Conservation (phyloP, 257 asterid genomes). For the Cinchona pubescens region DNA sequence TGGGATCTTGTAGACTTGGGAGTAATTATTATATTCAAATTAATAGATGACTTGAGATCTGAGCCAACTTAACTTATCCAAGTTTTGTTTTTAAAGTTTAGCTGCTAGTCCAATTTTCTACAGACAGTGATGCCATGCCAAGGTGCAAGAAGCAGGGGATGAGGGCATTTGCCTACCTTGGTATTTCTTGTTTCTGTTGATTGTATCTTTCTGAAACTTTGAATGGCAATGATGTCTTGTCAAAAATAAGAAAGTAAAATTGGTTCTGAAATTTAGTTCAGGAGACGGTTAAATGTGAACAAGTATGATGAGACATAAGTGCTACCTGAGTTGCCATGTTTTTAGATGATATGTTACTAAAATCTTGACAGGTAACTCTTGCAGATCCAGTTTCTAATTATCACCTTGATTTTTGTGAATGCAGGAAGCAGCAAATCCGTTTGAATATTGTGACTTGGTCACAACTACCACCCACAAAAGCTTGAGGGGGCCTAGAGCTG, state of each 20-base stretch:
- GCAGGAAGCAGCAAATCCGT: slow-evolving; percentile 77
- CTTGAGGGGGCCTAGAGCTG: slow-evolving; percentile 59
- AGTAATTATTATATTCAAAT: neutral
- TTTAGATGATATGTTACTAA: neutral
- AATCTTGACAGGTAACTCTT: neutral
- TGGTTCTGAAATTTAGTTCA: neutral
- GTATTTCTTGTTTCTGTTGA: neutral
- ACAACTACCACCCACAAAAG: slow-evolving; percentile 98
- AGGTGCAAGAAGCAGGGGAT: neutral
- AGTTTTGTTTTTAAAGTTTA: neutral
- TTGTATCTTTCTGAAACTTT: neutral
- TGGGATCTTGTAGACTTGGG: slow-evolving; percentile 1
- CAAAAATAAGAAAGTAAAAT: neutral
- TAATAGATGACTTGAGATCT: neutral
- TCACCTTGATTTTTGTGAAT: slow-evolving; percentile 11
- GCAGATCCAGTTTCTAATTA: neutral
- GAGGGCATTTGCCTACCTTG: neutral
- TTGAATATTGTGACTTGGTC: slow-evolving; percentile 44
- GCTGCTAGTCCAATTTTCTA: neutral
- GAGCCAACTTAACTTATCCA: neutral
- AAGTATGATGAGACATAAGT: neutral
- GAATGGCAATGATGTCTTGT: neutral
- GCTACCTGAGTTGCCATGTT: neutral
- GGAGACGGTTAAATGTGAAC: neutral
- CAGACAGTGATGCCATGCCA: slow-evolving; percentile 1